Conservation (phyloP, 352 stramenopile genomes). For the Phytophthora fragariae region DNA sequence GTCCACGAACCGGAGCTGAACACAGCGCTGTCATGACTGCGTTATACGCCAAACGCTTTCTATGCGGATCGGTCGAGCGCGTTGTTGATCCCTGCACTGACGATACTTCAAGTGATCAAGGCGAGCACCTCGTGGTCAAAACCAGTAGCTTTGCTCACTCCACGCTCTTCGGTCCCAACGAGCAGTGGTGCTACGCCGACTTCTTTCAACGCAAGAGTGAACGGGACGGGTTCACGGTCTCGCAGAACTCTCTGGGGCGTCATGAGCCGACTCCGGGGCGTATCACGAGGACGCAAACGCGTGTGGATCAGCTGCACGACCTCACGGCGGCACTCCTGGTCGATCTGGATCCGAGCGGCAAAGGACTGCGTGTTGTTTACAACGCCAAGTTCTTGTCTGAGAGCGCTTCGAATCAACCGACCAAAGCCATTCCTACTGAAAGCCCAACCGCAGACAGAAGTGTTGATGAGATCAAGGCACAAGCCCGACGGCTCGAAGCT, state of each 20-base stretch:
- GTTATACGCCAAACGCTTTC: conserved; percentile 36
- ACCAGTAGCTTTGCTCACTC: conserved; percentile 39
- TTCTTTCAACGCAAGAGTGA: conserved; percentile 27
- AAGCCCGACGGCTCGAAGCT: conserved; percentile 13
- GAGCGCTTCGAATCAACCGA: neutral
- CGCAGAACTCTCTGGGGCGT: conserved; percentile 16
- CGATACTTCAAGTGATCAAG: neutral
- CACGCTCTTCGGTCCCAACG: conserved; percentile 26
- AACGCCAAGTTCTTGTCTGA: conserved; percentile 22
- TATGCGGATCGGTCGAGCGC: conserved; percentile 36
- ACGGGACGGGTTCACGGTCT: conserved; percentile 40
- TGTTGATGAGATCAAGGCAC: conserved; percentile 6
- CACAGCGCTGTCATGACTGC: conserved; percentile 40
- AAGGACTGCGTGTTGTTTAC: conserved; percentile 35
- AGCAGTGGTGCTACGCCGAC: conserved; percentile 47
- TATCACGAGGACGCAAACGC: conserved; percentile 1
- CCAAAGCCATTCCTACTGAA: neutral
- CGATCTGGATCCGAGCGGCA: conserved; percentile 16
- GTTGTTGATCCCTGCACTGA: neutral
- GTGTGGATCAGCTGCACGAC: conserved; percentile 33
- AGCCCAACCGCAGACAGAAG: neutral
- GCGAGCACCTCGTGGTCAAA: conserved; percentile 31
- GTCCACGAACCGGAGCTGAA: conserved; percentile 20
- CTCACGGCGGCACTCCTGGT: conserved; percentile 27
- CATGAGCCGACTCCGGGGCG: conserved; percentile 5